Conservation (phyloP, 148 eudicot species). For the Rhododendron vialii region DNA sequence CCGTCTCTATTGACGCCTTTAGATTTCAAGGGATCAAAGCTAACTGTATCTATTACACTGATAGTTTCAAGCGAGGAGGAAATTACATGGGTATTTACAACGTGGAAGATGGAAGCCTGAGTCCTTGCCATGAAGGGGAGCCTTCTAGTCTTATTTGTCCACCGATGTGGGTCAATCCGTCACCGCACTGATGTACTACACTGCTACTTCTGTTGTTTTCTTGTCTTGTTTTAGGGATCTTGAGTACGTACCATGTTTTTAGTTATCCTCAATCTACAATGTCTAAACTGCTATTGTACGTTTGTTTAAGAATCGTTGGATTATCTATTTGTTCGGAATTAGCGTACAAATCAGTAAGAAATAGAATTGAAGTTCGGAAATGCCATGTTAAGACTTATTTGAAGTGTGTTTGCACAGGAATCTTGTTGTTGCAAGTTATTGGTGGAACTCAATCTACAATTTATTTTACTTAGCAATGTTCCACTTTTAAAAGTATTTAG, state of each 20-base stretch:
- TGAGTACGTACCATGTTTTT: not conserved
- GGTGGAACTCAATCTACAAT: no score
- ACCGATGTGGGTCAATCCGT: not conserved
- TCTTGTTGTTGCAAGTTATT: no score
- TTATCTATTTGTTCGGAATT: no score
- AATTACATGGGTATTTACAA: slow-evolving; percentile 1
- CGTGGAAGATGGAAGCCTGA: not conserved
- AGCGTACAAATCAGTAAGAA: no score
- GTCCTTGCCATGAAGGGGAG: not conserved
- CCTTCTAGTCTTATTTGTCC: not conserved
- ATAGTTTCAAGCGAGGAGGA: not conserved
- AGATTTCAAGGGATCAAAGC: not conserved
- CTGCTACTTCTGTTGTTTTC: not conserved
- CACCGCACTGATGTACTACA: not conserved
- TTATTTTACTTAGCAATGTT: no score
- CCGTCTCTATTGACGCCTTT: not conserved
- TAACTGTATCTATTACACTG: not conserved
- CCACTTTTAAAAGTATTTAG: no score
- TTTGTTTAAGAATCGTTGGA: no score
- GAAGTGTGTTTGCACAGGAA: no score
- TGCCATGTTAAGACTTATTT: no score
- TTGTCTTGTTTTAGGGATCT: not conserved
- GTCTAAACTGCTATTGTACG: no score
- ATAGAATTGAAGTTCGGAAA: no score
- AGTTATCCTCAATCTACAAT: no score